A percentile compares a stretch with the other conserved stretches of the same genome.
Evolutionary conservation across 176 grass and related monocot species (phyloP).

Genomic region (Bromus sterilis): DNA sequence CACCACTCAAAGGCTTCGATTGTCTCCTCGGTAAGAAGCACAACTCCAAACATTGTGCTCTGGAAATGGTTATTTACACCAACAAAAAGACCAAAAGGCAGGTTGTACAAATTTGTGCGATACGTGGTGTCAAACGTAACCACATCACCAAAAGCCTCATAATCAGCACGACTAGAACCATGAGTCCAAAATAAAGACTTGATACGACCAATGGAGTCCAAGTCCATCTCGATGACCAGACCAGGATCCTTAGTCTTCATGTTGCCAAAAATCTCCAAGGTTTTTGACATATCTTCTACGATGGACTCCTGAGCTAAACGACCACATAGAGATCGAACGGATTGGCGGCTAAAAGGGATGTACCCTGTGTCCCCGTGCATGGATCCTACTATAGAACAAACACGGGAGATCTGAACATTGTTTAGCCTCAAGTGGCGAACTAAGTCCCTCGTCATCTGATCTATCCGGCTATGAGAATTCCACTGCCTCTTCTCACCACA

Average conservation of each 20-base stretch:
- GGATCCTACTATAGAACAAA: background rate
- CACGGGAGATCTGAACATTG: background rate
- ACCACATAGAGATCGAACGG: background rate
- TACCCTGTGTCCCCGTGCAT: background rate
- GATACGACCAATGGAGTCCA: fast-evolving
- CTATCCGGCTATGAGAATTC: no score
- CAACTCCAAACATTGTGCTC: background rate
- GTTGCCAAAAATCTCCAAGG: background rate
- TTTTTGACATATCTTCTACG: background rate
- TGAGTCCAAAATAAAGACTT: background rate
- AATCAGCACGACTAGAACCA: background rate
- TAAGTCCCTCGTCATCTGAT: no score
- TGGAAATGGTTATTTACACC: background rate
- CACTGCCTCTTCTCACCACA: no score
- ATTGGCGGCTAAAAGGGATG: background rate
- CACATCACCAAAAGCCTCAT: background rate
- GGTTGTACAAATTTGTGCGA: background rate
- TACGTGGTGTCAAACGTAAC: background rate
- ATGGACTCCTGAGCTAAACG: background rate
- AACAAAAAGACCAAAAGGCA: background rate
- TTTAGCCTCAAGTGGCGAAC: background rate
- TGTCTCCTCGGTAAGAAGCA: background rate
- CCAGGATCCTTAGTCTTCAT: background rate
- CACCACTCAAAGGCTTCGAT: background rate
- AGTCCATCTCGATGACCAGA: background rate